These are phyloP conservation scores for Hyphopichia burtonii DNA, from an alignment of 1,139 yeast genomes.

Conservation along the genomic window DNA sequence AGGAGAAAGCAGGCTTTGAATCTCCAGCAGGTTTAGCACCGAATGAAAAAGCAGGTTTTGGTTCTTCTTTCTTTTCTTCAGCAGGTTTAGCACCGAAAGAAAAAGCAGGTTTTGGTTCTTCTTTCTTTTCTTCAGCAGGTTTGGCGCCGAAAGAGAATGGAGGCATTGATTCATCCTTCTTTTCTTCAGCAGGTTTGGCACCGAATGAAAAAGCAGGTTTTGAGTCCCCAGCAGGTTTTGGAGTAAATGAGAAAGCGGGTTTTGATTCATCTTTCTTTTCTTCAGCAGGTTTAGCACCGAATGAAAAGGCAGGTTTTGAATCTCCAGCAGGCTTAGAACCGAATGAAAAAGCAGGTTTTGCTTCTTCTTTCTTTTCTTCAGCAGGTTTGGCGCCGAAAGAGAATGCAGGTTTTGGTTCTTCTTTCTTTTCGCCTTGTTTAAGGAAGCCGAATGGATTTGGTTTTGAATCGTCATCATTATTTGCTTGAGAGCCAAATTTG, in stretches of 20 bases:
- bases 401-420: conserved; percentile 22
- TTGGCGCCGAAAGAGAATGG: conserved; percentile 25
- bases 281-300: conserved; percentile 10
- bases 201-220: conserved; percentile 15
- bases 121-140: conserved; percentile 11
- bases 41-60: conserved; percentile 13
- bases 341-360: conserved; percentile 18
- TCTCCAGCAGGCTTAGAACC: conserved; percentile 9
- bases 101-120: conserved; percentile 17
- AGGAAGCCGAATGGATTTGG: conserved; percentile 17
- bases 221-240: conserved; percentile 2
- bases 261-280: not conserved
- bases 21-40: conserved; percentile 8
- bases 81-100: conserved; percentile 10
- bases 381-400: conserved; percentile 19
- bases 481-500: conserved; percentile 19
- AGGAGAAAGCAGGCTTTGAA: conserved; percentile 12
- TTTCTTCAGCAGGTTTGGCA: conserved; percentile 5
- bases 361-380: conserved; percentile 11
- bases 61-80: conserved; percentile 3
- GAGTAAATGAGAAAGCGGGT: conserved; percentile 17
- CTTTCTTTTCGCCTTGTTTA: conserved; percentile 5
- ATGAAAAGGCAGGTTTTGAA: conserved; percentile 12
- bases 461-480: conserved; percentile 8
- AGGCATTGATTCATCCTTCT: conserved; percentile 15